Conservation (phyloP, 148 eudicot genomes). For the Heliamphora exappendiculata region DNA sequence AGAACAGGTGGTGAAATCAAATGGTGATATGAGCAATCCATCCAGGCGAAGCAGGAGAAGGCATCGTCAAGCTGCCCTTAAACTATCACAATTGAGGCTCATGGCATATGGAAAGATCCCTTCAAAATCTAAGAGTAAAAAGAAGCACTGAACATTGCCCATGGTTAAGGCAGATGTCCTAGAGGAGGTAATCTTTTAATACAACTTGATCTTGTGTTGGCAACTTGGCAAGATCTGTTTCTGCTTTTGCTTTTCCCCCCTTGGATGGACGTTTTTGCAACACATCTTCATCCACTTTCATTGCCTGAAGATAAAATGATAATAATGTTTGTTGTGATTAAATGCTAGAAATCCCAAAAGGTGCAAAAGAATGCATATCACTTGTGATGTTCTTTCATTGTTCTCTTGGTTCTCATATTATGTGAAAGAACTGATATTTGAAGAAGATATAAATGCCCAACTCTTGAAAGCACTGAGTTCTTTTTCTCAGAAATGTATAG, state of each 20-base stretch:
- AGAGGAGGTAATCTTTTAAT: slow-evolving; percentile 10
- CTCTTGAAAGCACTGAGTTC: background rate
- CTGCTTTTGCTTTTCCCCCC: background rate
- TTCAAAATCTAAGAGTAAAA: slow-evolving; percentile 47
- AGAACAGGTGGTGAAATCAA: slow-evolving; percentile 19
- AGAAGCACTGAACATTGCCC: slow-evolving; percentile 25
- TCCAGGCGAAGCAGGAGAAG: slow-evolving; percentile 55
- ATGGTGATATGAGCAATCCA: slow-evolving; percentile 26
- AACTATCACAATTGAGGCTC: slow-evolving; percentile 36
- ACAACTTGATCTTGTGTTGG: background rate
- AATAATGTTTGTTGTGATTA: background rate
- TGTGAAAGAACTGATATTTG: background rate
- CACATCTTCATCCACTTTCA: background rate
- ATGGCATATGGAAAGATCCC: slow-evolving; percentile 55
- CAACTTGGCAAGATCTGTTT: background rate
- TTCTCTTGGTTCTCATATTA: background rate
- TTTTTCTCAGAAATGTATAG: background rate
- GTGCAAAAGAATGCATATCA: background rate
- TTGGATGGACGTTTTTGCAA: background rate
- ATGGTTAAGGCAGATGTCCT: background rate
- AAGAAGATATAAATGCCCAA: background rate
- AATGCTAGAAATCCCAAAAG: background rate
- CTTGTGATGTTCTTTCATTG: background rate
- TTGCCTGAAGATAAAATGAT: background rate
- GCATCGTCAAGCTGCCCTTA: slow-evolving; percentile 32